Evolutionary conservation across 805 yeast species (phyloP), one percentile per base, ranked within the genome.

Genomic region (Zygoascus ofunaensis): DNA sequence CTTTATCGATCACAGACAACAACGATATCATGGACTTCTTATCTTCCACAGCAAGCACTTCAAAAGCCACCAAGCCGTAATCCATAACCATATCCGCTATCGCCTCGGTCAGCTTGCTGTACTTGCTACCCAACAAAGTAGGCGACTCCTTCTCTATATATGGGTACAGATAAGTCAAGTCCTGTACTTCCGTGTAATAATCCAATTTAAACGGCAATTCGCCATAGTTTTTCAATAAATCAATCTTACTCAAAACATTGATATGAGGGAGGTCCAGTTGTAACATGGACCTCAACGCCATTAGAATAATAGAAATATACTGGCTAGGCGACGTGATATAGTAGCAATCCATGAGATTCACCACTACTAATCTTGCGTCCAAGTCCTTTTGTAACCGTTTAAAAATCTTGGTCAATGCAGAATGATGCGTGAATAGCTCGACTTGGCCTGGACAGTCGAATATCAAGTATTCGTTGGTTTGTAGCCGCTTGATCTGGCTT

Each of bases 381-480:
- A 80, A 60, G 51, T 74, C 72, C 41, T 77, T 77, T 47, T 77
- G 80, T 37, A 92, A 65, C 39, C 61, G 70, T 49, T 74, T 73
- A 62, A 89, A 85, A 4, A 92, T 81, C 42, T 69, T 69, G 35
- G 71, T 72, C 36, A 94, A 65, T 0, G 95, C 79, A 1, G 80
- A 74, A 55, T 86, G 94, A 57, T 85, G 94, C 2, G 99, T 92
- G 64, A 85, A 92, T 14, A 92, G 72, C 60, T 92, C 99, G 1
- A 87, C 92, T 61, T 92, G 98, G 1, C 98, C 98, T 1, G 97
- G 96, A 57, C 94, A 85, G 61, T 87, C 96, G 64, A 87, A 84
- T 3, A 87, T 68, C 10, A 87, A 61, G 47, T 87, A 87, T 34
- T 77, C 80, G 34, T 74, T 70, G 32, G 67, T 59, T 4, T 82